phyloP scores from a whole-genome alignment of 2,329 filamentous ascomycete genomes.

The Periglandula ipomoeae region DNA sequence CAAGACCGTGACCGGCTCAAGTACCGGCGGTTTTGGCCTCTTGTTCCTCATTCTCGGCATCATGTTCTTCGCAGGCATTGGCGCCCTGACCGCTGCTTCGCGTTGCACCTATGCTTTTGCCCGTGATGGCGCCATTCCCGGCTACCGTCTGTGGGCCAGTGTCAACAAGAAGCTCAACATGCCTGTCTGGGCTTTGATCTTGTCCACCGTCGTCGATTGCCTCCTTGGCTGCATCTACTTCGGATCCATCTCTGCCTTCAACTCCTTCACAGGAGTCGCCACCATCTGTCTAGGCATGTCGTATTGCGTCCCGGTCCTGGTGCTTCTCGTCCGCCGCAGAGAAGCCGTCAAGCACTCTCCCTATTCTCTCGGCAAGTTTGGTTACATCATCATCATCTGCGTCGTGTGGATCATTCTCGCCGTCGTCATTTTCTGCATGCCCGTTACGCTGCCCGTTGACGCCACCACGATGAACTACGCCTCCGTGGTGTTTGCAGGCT shows the following conservation, averaged over 20 bases:
- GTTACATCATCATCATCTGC: slow-evolving; percentile 53
- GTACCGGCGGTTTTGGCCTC: slow-evolving; percentile 64
- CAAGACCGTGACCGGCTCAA: slow-evolving; percentile 64
- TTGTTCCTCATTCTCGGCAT: slow-evolving; percentile 71
- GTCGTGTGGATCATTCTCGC: slow-evolving; percentile 63
- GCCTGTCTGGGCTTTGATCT: slow-evolving; percentile 58
- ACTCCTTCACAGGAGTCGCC: slow-evolving; percentile 70
- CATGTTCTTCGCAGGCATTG: slow-evolving; percentile 66
- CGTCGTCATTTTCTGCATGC: slow-evolving; percentile 70
- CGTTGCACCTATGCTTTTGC: slow-evolving; percentile 71
- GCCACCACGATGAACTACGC: slow-evolving; percentile 57
- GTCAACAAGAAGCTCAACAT: slow-evolving; percentile 60
- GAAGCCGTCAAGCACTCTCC: slow-evolving; percentile 54
- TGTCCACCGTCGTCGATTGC: slow-evolving; percentile 61
- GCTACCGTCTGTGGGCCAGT: slow-evolving; percentile 54
- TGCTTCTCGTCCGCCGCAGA: slow-evolving; percentile 59
- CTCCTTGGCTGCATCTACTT: slow-evolving; percentile 72
- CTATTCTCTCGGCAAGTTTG: slow-evolving; percentile 61
- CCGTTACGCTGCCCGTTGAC: slow-evolving; percentile 48
- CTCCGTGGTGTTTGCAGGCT: slow-evolving; percentile 55
- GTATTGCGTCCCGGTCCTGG: slow-evolving; percentile 67
- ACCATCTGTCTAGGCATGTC: slow-evolving; percentile 70
- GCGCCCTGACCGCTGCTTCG: slow-evolving; percentile 63
- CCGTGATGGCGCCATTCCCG: slow-evolving; percentile 65
- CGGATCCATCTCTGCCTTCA: slow-evolving; percentile 67